These are phyloP conservation scores for Lasiosphaeriaceae sp. DNA, from an alignment of 495 filamentous ascomycete genomes.

Conservation along the genomic window DNA sequence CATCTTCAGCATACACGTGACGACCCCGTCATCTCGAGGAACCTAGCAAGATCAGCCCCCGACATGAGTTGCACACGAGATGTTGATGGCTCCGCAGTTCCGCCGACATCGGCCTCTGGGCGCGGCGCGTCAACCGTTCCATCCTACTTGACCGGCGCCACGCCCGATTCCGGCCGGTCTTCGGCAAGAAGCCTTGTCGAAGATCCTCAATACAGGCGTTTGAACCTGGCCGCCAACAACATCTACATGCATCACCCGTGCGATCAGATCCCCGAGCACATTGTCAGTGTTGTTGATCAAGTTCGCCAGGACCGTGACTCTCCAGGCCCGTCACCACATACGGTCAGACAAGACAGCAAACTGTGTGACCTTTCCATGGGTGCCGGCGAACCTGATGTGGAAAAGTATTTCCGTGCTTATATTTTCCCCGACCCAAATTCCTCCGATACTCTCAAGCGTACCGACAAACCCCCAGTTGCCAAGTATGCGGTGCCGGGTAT, in stretches of 20 bases:
- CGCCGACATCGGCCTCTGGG: constrained; percentile 23
- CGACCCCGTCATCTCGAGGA: constrained; percentile 24
- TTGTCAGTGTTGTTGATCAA: constrained; percentile 16
- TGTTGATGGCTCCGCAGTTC: constrained; percentile 21
- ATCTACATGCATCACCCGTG: constrained; percentile 14
- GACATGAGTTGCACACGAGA: constrained; percentile 24
- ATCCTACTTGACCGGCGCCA: neutral
- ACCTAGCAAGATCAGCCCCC: constrained; percentile 26
- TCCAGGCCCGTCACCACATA: constrained; percentile 17
- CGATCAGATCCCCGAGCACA: constrained; percentile 14
- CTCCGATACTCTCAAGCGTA: neutral
- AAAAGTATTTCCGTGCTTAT: constrained; percentile 15
- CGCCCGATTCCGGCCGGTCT: neutral
- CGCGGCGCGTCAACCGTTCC: neutral
- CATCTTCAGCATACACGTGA: constrained; percentile 19
- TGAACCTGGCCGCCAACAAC: constrained; percentile 18
- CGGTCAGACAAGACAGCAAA: constrained; percentile 11
- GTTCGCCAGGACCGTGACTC: constrained; percentile 18
- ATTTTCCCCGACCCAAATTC: constrained; percentile 15
- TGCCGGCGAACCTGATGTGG: constrained; percentile 11
- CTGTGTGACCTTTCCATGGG: constrained; percentile 13
- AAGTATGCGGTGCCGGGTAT: constrained; percentile 15
- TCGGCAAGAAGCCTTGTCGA: constrained; percentile 10
- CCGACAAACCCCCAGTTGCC: constrained; percentile 10
- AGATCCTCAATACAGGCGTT: constrained; percentile 14